phyloP scores from a whole-genome alignment of 2,329 filamentous ascomycete genomes.

The Penicillium glabrum region DNA sequence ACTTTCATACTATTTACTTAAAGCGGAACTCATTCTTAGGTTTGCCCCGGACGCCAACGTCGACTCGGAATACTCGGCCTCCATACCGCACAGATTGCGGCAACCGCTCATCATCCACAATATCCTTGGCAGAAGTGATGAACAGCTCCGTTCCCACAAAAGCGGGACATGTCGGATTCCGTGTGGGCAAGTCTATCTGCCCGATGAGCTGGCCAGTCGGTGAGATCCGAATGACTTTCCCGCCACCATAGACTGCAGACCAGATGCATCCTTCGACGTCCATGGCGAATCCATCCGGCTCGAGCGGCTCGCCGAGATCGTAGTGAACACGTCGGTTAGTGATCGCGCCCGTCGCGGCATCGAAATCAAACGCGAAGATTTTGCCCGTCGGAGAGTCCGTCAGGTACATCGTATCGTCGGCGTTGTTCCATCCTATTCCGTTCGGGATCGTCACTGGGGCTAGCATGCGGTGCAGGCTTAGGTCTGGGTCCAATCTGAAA shows the following conservation, averaged over 20 bases:
- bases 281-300: slow-evolving; percentile 81
- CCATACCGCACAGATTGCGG: slow-evolving; percentile 63
- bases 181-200: slow-evolving; percentile 73
- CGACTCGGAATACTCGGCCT: slow-evolving; percentile 72
- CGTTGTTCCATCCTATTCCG: slow-evolving; percentile 75
- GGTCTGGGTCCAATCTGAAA: slow-evolving; percentile 67
- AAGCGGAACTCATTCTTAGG: slow-evolving; percentile 65
- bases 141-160: slow-evolving; percentile 74
- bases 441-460: slow-evolving; percentile 76
- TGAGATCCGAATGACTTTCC: slow-evolving; percentile 72
- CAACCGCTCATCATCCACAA: slow-evolving; percentile 59
- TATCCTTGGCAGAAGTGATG: slow-evolving; percentile 76
- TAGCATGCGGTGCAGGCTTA: slow-evolving; percentile 60
- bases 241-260: slow-evolving; percentile 81
- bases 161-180: slow-evolving; percentile 75
- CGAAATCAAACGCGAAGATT: slow-evolving; percentile 75
- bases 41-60: slow-evolving; percentile 71
- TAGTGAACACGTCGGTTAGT: slow-evolving; percentile 73
- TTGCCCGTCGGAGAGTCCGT: slow-evolving; percentile 72
- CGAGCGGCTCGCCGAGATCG: slow-evolving; percentile 61
- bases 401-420: slow-evolving; percentile 74
- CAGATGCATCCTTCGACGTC: slow-evolving; percentile 85
- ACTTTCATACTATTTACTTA: slow-evolving; percentile 1
- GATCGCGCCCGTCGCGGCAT: slow-evolving; percentile 61
- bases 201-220: slow-evolving; percentile 70